Base-by-base conservation (phyloP, 306 rosid species). In the Malus sieversii region DNA sequence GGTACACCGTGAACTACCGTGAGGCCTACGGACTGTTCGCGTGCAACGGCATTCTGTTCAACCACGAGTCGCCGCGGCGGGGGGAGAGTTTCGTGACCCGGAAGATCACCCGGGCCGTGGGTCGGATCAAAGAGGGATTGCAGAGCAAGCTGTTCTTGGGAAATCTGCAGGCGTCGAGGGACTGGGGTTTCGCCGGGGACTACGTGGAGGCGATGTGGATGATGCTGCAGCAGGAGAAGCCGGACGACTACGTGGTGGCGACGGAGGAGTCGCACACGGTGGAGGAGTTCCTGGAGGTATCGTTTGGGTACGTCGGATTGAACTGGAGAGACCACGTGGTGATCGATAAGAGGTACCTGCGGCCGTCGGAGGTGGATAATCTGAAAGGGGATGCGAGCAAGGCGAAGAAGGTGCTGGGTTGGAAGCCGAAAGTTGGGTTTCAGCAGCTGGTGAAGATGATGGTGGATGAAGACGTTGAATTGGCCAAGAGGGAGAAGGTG, bases 181-280 rank as follows among this genome's bases (percentile, higher is more conserved):
- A 95, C 70, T 95, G 99, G 99, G 99, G 99, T 16, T 95, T 95
- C 9, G 99, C 99, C 0, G 97, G 97, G 55, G 99, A 95, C 71
- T 95, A 95, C 23, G 99, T 90, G 22, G 97, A 95, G 79, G 99
- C 99, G 1, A 92, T 95, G 99, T 95, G 99, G 99, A 76, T 95
- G 83, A 95, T 95, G 99, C 93, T 96, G 61, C 99, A 96, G 86
- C 99, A 92, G 80, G 98, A 96, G n/a, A 81, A 85, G 85, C 87
- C 98, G 0, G 98, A 89, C 46, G 99, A 96, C 66, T 96, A 92
- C 18, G 99, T 96, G 14, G 99, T 96, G 3, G 99, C 99, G 2
- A 96, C 99, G 5, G 98, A 96, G 78, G 99, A 92, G 12, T 89
- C 99, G 0, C 98, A 96, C 75, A 88, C 99, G 0, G 99, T 96